Base-by-base conservation (phyloP, 331 rosid species). In the Spiraea crenata region DNA sequence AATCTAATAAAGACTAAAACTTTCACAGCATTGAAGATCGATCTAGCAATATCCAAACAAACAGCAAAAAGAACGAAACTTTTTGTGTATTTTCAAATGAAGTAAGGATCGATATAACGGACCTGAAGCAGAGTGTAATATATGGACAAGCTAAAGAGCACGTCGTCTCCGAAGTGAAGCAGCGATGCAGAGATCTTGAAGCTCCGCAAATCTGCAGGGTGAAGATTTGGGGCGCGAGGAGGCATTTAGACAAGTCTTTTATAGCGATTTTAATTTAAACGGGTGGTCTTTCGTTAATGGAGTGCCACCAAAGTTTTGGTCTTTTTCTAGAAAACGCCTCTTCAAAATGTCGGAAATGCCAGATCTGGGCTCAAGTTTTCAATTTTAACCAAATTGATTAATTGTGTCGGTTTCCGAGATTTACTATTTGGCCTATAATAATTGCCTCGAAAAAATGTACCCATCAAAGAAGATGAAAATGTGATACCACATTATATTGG, bases 71-170 rank as follows among this genome's bases (percentile, higher is more conserved):
- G 50, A 31, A 7, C 14, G 1, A 61, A 8, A 39, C 58, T 9
- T 34, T 9, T 48, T 39, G 11, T 34, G 5, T n/a, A 34, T 6
- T 14, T 12, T 41, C 16, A 65, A 65, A 17, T 17, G 48, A 60
- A 38, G 40, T 31, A 66, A 17, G 81, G 73, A 80, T 41, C 77
- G 73, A 80, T 41, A 75, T 47, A 6, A 82, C 84, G 79, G 46
- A 92, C 97, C 93, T 82, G 57, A 15, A 39, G 41, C 72, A 38
- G 60, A 65, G 62, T 42, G 48, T 3, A 11, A 74, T 60, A 47
- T 65, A 82, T 71, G 78, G 74, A 65, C 54, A n/a, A 49, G 13
- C 44, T 20, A 59, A 46, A 55, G 58, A 42, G 9, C 35, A 38
- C 37, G 62, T 64, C 20, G 55, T 25, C 31, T 25, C 31, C 41